Evolutionary conservation across 306 rosid genomes (phyloP).

Genomic region (Luffa aegyptiaca): DNA sequence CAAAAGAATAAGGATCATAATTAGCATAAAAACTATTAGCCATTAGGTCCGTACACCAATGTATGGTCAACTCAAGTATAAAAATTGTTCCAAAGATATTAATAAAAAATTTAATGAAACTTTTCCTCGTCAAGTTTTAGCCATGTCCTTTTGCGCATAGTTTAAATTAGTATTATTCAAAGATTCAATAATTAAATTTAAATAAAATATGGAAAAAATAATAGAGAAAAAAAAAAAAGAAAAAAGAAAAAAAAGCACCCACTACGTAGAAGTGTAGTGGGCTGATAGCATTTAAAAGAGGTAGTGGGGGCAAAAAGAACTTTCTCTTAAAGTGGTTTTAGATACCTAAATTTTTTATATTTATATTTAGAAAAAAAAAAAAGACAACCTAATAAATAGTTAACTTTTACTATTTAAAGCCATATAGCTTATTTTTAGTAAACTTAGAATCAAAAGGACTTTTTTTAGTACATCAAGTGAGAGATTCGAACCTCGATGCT

Average conservation of each 20-base stretch:
- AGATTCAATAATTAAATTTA: not conserved
- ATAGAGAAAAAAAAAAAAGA: not conserved
- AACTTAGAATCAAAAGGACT: not conserved
- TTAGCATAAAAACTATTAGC: not conserved
- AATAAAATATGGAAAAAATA: not conserved
- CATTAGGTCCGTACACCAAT: not conserved
- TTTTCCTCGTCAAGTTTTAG: not conserved
- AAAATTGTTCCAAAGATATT: not conserved
- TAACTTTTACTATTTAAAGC: not conserved
- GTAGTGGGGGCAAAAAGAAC: slow-evolving; percentile 6
- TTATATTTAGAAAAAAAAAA: not conserved
- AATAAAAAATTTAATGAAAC: not conserved
- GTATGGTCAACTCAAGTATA: not conserved
- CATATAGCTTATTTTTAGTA: not conserved
- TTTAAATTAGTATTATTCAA: not conserved
- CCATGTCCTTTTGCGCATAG: not conserved
- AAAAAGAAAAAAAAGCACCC: not conserved
- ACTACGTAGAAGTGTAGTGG: not conserved
- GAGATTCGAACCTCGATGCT: too few species aligned
- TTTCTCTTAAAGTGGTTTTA: not conserved
- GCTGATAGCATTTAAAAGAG: not conserved
- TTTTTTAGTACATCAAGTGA: too few species aligned
- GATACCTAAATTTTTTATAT: not conserved
- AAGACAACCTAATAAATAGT: slow-evolving; percentile 4
- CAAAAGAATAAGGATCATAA: too few species aligned